These are phyloP conservation scores for Vitis amurensis DNA, from an alignment of 164 flowering plant species.

Conservation along the genomic window DNA sequence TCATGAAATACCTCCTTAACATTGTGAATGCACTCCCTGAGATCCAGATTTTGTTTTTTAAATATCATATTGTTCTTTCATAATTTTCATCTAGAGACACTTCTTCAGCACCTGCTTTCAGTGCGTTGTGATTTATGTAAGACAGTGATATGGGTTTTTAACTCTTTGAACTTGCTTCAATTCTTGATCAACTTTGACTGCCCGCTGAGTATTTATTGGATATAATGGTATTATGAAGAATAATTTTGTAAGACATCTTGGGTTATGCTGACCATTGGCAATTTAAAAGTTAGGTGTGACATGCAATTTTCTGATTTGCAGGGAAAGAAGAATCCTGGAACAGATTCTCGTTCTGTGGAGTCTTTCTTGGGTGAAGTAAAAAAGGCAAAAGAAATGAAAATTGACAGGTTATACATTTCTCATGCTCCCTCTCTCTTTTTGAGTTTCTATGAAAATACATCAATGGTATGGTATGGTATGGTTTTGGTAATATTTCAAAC, in stretches of 20 bases:
- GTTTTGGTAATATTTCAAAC: too few species aligned
- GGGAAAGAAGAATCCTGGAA: constrained; percentile 98
- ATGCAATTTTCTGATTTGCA: constrained; percentile 23
- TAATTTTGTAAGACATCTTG: neutral
- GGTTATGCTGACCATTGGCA: neutral
- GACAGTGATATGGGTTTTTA: neutral
- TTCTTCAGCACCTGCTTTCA: too few species aligned
- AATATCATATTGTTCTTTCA: neutral
- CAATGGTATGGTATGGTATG: too few species aligned
- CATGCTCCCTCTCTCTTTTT: neutral
- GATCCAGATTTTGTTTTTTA: neutral
- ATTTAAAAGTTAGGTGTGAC: neutral
- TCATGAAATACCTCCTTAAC: neutral
- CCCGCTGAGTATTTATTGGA: neutral
- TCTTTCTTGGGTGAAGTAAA: constrained; percentile 62
- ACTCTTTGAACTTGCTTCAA: neutral
- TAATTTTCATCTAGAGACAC: too few species aligned
- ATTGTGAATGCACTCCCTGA: neutral
- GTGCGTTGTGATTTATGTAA: too few species aligned
- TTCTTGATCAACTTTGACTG: neutral
- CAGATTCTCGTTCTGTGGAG: constrained; percentile 61
- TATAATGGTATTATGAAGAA: neutral
- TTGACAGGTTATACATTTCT: constrained; percentile 59
- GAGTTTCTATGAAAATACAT: neutral
- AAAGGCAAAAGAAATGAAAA: constrained; percentile 84